Evolutionary conservation across 495 filamentous ascomycete genomes (phyloP), one percentile per base, ranked within the genome.

Genomic region (Daldinia loculata): DNA sequence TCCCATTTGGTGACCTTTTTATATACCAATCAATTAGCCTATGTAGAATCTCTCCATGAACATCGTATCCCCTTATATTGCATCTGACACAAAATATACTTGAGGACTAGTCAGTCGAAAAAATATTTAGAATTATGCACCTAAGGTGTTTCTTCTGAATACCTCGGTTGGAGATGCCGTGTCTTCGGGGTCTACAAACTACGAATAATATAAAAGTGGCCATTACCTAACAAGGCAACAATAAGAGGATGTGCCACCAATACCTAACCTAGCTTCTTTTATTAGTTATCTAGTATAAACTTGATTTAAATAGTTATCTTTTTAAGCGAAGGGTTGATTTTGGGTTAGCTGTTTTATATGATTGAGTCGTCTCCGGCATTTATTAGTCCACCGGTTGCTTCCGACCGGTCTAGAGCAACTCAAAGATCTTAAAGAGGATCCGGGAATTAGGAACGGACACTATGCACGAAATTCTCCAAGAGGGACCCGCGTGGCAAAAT

Each of bases 321-420:
- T 45, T 45, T 45, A 59, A n/a, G 24, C 24, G 50, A 52, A 26
- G 22, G 22, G 3, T 52, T 52, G 26, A 29, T 52, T 9, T 27
- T n/a, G 26, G 26, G 24, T n/a, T 29, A 38, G 43, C 60, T 27
- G 41, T 53, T 63, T 19, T 59, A 53, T 17, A 8, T 63, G 12
- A 12, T 15, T 53, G 11, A 34, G 34, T 36, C 12, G 34, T 36
- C 34, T 2, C 50, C 24, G 27, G 30, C 30, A 57, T 14, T 39
- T 57, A 19, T 12, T 15, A 45, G 12, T 64, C 24, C 39, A 19
- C 15, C 32, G 52, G 43, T 15, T 36, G 24, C 51, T 55, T 36
- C 32, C 62, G 63, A 60, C 58, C 52, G 69, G 66, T 71, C 68
- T 71, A 71, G 68, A 71, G 62, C 62, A n/a, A 62, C n/a, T 55